Conservation (phyloP, 305 asterid genomes). For the Rubia peregrina region DNA sequence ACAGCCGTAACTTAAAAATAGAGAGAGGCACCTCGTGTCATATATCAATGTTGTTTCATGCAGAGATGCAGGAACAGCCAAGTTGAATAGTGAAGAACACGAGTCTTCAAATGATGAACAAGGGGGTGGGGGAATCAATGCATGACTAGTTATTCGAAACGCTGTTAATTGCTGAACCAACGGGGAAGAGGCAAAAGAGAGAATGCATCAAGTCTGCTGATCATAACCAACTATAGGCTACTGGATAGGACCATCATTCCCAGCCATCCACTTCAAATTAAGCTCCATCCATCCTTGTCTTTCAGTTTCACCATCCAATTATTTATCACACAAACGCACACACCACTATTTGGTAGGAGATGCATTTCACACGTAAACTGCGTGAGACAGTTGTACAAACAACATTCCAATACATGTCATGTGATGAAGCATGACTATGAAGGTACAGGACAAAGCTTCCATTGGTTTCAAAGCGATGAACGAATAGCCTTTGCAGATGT, state of each 20-base stretch:
- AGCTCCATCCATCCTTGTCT: background rate
- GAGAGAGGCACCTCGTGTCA: slow-evolving; percentile 4
- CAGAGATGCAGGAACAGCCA: background rate
- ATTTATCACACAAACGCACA: background rate
- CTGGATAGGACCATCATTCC: background rate
- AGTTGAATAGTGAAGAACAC: background rate
- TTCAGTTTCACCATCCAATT: background rate
- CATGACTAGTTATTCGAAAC: background rate
- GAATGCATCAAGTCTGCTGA: background rate
- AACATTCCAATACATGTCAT: background rate
- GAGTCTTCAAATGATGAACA: background rate
- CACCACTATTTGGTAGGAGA: too few species aligned
- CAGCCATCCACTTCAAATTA: background rate
- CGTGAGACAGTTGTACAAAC: background rate
- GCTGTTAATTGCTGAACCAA: background rate
- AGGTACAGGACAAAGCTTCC: background rate
- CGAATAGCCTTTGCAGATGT: slow-evolving; percentile 19
- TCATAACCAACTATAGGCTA: background rate
- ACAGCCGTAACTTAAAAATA: too few species aligned
- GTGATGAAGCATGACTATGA: background rate
- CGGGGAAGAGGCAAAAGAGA: background rate
- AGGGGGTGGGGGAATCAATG: background rate
- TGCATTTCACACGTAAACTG: too few species aligned
- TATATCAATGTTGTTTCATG: background rate
- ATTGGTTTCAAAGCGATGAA: slow-evolving; percentile 21